Conservation (phyloP, 2,329 filamentous ascomycete genomes). For the Hirsutella rhossiliensis region DNA sequence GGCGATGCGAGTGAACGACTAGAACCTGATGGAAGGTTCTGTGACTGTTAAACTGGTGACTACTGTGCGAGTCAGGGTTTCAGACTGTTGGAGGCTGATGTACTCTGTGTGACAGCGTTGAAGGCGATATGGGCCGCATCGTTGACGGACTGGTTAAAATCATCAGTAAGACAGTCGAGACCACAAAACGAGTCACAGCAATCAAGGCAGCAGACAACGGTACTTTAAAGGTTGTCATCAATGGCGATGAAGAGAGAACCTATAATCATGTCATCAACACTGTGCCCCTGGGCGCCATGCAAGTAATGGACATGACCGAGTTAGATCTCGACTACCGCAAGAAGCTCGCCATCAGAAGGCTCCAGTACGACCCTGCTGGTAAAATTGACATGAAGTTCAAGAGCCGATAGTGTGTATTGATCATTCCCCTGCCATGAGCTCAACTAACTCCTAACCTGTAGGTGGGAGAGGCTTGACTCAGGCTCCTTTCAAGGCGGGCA, state of each 20-base stretch:
- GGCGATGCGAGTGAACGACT: too few species aligned
- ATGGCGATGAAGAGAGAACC: conserved; percentile 5
- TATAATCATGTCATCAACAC: conserved; percentile 10
- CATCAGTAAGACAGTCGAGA: background rate
- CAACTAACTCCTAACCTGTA: background rate
- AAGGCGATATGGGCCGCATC: conserved; percentile 15
- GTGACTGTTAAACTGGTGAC: too few species aligned
- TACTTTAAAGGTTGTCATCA: conserved; percentile 10
- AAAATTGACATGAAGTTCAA: conserved; percentile 23
- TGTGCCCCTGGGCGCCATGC: conserved; percentile 11
- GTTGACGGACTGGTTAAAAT: conserved; percentile 1
- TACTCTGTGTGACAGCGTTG: too few species aligned
- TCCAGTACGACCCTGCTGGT: conserved; percentile 15
- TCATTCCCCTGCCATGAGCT: background rate
- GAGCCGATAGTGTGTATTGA: conserved; percentile 10
- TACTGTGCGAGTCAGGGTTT: too few species aligned
- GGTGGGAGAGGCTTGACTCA: conserved; percentile 10
- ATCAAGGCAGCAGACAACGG: conserved; percentile 3
- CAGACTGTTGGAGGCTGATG: too few species aligned
- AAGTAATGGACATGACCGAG: conserved; percentile 12
- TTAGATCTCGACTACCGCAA: conserved; percentile 14
- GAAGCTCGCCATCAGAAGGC: conserved; percentile 16
- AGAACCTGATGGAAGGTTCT: too few species aligned
- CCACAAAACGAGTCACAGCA: background rate
- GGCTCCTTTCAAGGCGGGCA: conserved; percentile 12